Evolutionary conservation across 2,329 filamentous ascomycete genomes (phyloP).

Genomic region (Curvularia hawaiiensis): DNA sequence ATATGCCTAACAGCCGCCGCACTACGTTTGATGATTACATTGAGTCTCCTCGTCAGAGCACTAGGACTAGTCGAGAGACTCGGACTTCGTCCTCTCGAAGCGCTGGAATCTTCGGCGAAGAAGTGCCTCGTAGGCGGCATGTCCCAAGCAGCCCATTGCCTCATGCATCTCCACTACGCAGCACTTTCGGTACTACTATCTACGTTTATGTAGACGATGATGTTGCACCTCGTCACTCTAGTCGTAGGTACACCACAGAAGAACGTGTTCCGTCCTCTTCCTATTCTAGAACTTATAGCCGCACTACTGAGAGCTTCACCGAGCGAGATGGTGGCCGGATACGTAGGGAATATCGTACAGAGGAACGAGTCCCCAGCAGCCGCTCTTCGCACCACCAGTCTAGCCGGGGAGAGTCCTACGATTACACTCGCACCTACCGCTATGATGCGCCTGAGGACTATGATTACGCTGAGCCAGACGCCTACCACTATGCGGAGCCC

Average conservation of each 20-base stretch:
- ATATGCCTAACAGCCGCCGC: neutral
- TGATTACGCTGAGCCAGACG: neutral
- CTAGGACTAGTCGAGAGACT: neutral
- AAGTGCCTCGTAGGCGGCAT: neutral
- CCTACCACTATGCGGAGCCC: neutral
- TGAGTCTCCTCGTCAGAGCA: neutral
- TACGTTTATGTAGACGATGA: neutral
- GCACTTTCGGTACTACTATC: neutral
- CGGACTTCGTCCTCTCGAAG: neutral
- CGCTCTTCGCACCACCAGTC: neutral
- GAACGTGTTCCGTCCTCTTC: neutral
- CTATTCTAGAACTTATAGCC: neutral
- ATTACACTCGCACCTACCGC: neutral
- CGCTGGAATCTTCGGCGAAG: neutral
- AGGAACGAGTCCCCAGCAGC: neutral
- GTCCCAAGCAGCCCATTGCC: neutral
- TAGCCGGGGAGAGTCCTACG: neutral
- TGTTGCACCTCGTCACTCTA: neutral
- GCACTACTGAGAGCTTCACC: neutral
- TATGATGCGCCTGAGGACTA: no score
- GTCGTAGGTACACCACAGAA: neutral
- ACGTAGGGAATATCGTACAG: neutral
- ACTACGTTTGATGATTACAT: neutral
- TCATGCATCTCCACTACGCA: neutral
- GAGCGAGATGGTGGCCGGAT: neutral